Base-by-base conservation (phyloP, 2,329 filamentous ascomycete genomes). In the Colletotrichum incanum region DNA sequence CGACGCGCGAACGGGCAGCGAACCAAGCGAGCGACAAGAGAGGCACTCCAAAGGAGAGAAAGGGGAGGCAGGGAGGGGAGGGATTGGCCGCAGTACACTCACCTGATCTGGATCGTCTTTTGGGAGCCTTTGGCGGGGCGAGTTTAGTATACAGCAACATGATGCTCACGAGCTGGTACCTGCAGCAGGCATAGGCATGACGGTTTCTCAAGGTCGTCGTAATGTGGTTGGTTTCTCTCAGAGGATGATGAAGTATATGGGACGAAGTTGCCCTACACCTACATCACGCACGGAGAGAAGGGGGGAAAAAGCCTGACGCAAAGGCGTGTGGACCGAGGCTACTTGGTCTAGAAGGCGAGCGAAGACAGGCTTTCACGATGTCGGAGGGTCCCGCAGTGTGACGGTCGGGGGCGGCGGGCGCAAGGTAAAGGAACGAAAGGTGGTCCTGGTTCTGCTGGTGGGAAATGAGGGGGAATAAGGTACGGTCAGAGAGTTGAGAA, bases 121-220 rank as follows among this genome's bases (percentile, higher is more conserved):
- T 91, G 41, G 89, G 89, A 55, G 84, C 82, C 80, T 90, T 91
- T n/a, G 89, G 87, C 58, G 85, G 79, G 70, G 89, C 89, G 61
- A 87, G 80, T 79, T 84, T 86, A n/a, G 88, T 89, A 77, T 90
- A 91, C 55, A 91, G 79, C 76, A 91, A 80, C 89, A 91, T 90
- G 55, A 75, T 79, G 76, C 59, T 72, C 70, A 72, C 66, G 65
- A 70, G 65, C 70, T 62, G 59, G 59, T 65, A 47, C 39, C 65
- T 72, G 65, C 45, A 69, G 52, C 59, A 69, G 65, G 39, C 66
- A 72, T 69, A 64, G 65, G 67, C 70, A 72, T 72, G 60, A 47
- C 62, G 70, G 37, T 65, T 55, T 60, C 28, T 60, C 26, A 37
- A 50, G n/a, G 11, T 64, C 39, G 65, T 28, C 31, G 47, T 18